These are phyloP conservation scores for Lepidium aucheri DNA, from an alignment of 345 rosid species.

Conservation along the genomic window DNA sequence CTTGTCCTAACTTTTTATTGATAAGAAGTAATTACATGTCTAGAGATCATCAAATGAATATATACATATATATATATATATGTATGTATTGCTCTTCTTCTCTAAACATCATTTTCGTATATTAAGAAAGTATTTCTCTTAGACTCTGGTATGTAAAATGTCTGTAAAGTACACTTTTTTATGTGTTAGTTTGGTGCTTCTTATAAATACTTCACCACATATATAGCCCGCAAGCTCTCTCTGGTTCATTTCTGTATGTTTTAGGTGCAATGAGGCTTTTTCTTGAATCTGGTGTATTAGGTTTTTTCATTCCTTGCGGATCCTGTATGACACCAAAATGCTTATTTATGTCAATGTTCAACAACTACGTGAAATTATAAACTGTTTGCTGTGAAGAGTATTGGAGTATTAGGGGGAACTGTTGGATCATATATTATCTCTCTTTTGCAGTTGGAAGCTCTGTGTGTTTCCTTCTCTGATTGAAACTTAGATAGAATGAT, in stretches of 20 bases:
- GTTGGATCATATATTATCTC: neutral
- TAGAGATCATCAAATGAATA: neutral
- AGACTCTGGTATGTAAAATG: neutral
- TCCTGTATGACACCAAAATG: neutral
- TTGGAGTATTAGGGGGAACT: neutral
- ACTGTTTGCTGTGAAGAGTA: neutral
- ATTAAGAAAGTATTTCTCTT: neutral
- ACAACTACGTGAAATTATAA: neutral
- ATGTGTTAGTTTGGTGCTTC: neutral
- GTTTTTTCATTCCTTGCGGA: neutral
- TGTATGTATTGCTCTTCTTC: neutral
- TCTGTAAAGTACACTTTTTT: neutral
- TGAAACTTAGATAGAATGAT: constrained; percentile 37
- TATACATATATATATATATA: too few relatives aligned
- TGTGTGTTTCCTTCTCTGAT: constrained; percentile 3
- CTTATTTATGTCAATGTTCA: neutral
- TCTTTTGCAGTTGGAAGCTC: neutral
- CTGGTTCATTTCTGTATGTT: neutral
- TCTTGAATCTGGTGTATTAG: neutral
- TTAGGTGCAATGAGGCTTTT: neutral
- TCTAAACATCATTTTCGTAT: neutral
- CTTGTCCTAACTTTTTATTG: neutral
- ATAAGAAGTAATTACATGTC: neutral
- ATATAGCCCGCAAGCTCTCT: neutral
- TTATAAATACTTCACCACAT: neutral